Evolutionary conservation across 169 alveolate genomes (phyloP), one percentile per base, ranked within the genome.

Genomic region (Sarcocystis neurona): DNA sequence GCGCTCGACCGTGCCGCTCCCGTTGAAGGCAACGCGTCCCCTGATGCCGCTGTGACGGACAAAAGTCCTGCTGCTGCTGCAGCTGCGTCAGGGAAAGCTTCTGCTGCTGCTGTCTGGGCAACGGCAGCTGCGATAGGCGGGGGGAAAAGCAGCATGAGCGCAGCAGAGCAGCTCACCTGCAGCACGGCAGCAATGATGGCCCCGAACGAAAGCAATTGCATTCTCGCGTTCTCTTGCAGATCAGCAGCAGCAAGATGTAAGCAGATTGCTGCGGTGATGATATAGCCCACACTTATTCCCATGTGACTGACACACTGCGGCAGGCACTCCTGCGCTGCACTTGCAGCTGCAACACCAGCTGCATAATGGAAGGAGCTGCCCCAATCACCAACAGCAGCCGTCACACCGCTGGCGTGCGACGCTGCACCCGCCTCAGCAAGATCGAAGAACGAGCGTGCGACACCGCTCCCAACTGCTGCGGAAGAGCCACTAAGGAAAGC

Each of bases 121-220:
- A n/a, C n/a, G n/a, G n/a, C n/a, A n/a, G n/a, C n/a, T n/a, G n/a
- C 10, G 8, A 56, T 30, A 37, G 82, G 46, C 39, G 82, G 23
- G 34, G 41, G 18, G 34, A 47, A 30, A 8, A 68, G 60, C 5
- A 78, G 74, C 63, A 72, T 43, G 53, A 85, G 60, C 10, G 90
- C 90, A 44, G 90, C 84, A 3, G 79, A n/a, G 58, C 77, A 53
- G 1, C 58, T 41, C 34, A 82, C 60, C 58, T 82, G 70, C n/a
- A 82, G n/a, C 46, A 60, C 78, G 37, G 90, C 90, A 46, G 90
- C 90, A 70, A 85, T 58, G 53, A 85, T 79, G 43, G 90, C 90
- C 23, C 78, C 78, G 37, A 85, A 85, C 34, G 90, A 85, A 8
- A 85, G 39, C 68, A 85, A 85, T 46, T 85, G 90, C 43, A 85